Evolutionary conservation across 306 rosid genomes (phyloP).

Genomic region (Dalbergia cochinchinensis): DNA sequence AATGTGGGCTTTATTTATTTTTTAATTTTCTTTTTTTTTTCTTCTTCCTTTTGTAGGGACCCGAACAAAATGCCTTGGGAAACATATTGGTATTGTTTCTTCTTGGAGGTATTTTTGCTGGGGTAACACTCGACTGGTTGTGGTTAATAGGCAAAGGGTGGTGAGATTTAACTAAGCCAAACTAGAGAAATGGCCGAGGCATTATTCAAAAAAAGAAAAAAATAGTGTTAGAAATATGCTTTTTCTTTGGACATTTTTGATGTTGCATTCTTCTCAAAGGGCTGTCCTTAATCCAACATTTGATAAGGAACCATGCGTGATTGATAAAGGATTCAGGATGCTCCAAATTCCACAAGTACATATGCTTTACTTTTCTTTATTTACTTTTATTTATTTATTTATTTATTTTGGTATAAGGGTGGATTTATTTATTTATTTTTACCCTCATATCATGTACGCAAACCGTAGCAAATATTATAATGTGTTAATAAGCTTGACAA

Average conservation of each 20-base stretch:
- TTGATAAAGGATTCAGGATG: background rate
- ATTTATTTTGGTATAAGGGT: too few relatives aligned
- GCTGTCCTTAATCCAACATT: background rate
- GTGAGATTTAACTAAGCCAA: slow-evolving; percentile 49
- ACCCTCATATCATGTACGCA: too few relatives aligned
- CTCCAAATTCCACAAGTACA: background rate
- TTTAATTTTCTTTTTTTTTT: background rate
- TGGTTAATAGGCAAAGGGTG: slow-evolving; percentile 98
- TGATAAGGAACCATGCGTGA: background rate
- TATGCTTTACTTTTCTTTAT: too few relatives aligned
- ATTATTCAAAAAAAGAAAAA: background rate
- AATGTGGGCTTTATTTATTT: background rate
- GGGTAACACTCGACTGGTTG: slow-evolving; percentile 88
- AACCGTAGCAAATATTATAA: too few relatives aligned
- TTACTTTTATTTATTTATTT: too few relatives aligned
- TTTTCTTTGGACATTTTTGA: background rate
- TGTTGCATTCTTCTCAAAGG: slow-evolving; percentile 12
- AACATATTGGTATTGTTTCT: slow-evolving; percentile 81
- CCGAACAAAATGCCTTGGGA: slow-evolving; percentile 97
- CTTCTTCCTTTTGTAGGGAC: slow-evolving; percentile 64
- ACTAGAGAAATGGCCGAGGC: background rate
- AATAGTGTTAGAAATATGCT: background rate
- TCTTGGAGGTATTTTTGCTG: slow-evolving; percentile 80
- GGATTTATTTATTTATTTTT: too few relatives aligned
- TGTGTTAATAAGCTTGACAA: too few relatives aligned